Base-by-base conservation (phyloP, 2,329 filamentous ascomycete genomes). In the Periconia sp. region DNA sequence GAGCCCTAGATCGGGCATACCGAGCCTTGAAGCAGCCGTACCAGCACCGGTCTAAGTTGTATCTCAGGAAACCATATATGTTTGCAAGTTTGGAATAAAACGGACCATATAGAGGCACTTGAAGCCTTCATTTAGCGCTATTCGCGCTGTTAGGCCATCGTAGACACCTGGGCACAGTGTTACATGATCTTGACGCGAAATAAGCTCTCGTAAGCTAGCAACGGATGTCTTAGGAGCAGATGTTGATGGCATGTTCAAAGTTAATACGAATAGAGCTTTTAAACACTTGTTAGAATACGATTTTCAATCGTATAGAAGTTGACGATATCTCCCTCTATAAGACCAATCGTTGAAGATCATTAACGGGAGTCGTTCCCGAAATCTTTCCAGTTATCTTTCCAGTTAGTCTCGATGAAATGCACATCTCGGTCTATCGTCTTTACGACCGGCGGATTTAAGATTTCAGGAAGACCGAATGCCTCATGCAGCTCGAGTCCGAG, bases 151-250 rank as follows among this genome's bases (percentile, higher is more conserved):
- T 35, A 85, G 73, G 9, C 83, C 83, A 69, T 86, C 83, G 57
- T 84, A 84, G 3, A 86, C 82, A 19, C 83, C 82, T 0, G 82
- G 82, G 24, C 77, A 80, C 6, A 85, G 72, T 29, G 85, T 28
- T 17, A 53, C 5, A 52, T 59, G 38, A n/a, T 26, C 37, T n/a
- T 40, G 15, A 8, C 10, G 10, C 8, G 6, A 9, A 9, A 34
- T 9, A 10, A 34, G 31, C 10, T 18, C 8, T 34, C 31, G 7
- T 17, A 34, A 17, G 6, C 28, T 8, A 15, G 28, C 9, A 16
- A 13, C 28, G 15, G 28, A 8, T 7, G 28, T 11, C 13, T 7
- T 8, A 31, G 28, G 10, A 16, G 28, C 9, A 7, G 7, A 7
- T 31, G 6, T 15, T 7, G 6, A 10, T 7, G 9, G 7, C 15